Evolutionary conservation across 116 monocot genomes (phyloP).

Genomic region (Phalaenopsis hybrid): DNA sequence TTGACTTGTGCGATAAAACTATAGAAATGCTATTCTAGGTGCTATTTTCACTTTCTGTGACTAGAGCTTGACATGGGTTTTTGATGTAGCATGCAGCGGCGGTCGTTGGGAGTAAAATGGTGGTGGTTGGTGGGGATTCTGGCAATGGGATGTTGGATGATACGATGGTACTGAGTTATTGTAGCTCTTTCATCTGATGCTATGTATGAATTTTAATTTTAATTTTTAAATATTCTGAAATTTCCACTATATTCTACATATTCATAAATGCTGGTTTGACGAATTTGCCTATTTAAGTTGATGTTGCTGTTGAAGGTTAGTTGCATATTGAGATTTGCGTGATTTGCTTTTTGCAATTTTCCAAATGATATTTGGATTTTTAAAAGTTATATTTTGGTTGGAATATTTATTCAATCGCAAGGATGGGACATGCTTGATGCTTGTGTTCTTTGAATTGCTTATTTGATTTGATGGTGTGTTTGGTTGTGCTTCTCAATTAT

Average conservation of each 20-base stretch:
- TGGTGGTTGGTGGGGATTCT: slow-evolving; percentile 91
- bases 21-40: not conserved
- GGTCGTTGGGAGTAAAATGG: slow-evolving; percentile 92
- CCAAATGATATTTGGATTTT: not conserved
- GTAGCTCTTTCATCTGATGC: not conserved
- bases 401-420: not conserved
- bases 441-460: not conserved
- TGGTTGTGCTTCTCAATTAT: not conserved
- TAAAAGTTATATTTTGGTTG: not conserved
- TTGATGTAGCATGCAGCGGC: slow-evolving; percentile 72
- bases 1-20: too few relatives aligned
- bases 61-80: slow-evolving; percentile 1
- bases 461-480: not conserved
- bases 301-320: not conserved
- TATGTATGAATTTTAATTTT: not conserved
- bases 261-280: not conserved
- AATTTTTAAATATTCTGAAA: not conserved
- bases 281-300: not conserved
- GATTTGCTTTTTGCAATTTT: not conserved
- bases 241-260: not conserved
- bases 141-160: slow-evolving; percentile 69
- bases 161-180: slow-evolving; percentile 51
- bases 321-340: slow-evolving; percentile 4
- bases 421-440: not conserved
- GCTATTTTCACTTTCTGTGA: slow-evolving; percentile 4